Evolutionary conservation across 805 yeast genomes (phyloP).

Genomic region (Lipomyces kockii): DNA sequence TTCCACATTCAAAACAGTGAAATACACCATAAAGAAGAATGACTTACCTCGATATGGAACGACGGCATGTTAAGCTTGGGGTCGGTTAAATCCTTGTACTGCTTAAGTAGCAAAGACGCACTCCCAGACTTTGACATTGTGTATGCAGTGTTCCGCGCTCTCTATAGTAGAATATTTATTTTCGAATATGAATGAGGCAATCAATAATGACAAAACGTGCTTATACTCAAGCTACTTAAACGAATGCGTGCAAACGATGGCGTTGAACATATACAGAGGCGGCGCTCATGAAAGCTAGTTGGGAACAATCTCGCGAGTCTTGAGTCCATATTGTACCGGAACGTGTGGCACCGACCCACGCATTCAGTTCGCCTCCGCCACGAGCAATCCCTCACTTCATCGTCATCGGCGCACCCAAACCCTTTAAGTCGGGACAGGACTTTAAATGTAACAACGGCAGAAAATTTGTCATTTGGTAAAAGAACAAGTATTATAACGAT

Average conservation of each 20-base stretch:
- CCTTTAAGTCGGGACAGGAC: not conserved
- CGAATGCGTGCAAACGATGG: too few species aligned
- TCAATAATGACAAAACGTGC: not conserved
- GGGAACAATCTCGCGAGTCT: not conserved
- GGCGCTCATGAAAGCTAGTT: not conserved
- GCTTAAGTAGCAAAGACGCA: constrained; percentile 87
- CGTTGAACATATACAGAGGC: not conserved
- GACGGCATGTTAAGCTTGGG: constrained; percentile 80
- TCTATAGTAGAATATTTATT: not conserved
- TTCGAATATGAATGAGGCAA: not conserved
- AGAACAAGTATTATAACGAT: constrained; percentile 18
- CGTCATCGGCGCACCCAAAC: not conserved
- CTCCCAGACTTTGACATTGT: constrained; percentile 35
- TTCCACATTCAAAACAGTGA: not conserved
- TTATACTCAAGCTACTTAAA: too few species aligned
- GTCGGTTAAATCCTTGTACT: constrained; percentile 89
- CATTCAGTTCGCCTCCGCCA: not conserved
- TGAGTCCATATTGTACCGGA: too few species aligned
- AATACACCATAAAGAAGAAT: not conserved
- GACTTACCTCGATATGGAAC: constrained; percentile 62
- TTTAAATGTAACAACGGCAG: not conserved
- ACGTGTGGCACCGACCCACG: not conserved
- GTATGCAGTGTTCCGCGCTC: not conserved
- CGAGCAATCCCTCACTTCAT: not conserved
- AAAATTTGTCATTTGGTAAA: not conserved